phyloP scores from a whole-genome alignment of 2,329 filamentous ascomycete species.

The Ophiocordyceps camponoti-leonardi region DNA sequence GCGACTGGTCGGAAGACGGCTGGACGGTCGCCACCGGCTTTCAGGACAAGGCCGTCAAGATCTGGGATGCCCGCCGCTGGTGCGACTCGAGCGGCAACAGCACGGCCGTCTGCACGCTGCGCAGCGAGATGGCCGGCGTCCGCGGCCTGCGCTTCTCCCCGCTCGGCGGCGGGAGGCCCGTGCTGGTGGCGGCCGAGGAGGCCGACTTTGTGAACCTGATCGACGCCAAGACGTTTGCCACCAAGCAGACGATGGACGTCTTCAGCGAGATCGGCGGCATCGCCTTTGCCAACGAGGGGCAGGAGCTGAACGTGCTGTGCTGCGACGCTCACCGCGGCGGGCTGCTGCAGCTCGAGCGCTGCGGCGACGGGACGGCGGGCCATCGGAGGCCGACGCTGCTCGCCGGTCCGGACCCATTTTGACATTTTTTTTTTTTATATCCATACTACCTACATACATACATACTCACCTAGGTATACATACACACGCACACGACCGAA shows the following conservation, averaged over 20 bases:
- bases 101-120: slow-evolving; percentile 34
- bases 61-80: slow-evolving; percentile 65
- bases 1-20: slow-evolving; percentile 65
- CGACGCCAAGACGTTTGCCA: slow-evolving; percentile 44
- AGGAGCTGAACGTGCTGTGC: slow-evolving; percentile 51
- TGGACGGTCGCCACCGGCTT: slow-evolving; percentile 61
- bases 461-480: too few relatives aligned
- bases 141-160: slow-evolving; percentile 58
- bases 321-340: slow-evolving; percentile 50
- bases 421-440: too few relatives aligned
- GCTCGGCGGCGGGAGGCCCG: slow-evolving; percentile 44
- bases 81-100: slow-evolving; percentile 29
- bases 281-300: slow-evolving; percentile 47
- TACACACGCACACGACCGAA: too few relatives aligned
- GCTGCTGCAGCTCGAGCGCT: slow-evolving; percentile 41
- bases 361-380: slow-evolving; percentile 3
- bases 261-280: slow-evolving; percentile 62
- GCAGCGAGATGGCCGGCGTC: slow-evolving; percentile 50
- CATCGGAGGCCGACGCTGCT: background rate
- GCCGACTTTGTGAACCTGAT: slow-evolving; percentile 58
- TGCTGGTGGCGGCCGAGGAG: slow-evolving; percentile 58
- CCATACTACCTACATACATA: too few relatives aligned
- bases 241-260: slow-evolving; percentile 54
- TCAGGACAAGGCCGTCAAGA: slow-evolving; percentile 55
- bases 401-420: too few relatives aligned